Evolutionary conservation across 164 flowering plant species (phyloP).

Genomic region (Tinospora cordifolia): DNA sequence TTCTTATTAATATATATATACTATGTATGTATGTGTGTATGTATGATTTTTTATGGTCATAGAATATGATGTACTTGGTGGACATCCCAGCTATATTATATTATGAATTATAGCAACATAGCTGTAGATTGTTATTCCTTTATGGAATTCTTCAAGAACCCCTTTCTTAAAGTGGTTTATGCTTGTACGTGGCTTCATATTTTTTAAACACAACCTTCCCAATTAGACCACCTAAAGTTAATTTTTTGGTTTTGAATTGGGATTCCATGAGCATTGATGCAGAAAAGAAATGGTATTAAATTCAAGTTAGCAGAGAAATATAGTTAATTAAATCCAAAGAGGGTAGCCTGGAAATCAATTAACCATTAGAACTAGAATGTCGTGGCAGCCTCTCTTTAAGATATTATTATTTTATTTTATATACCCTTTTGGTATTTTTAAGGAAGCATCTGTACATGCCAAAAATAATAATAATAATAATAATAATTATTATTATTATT

Average conservation of each 20-base stretch:
- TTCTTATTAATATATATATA: not conserved
- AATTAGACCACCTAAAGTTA: slow-evolving; percentile 6
- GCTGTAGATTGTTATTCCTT: not conserved
- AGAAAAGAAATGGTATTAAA: not conserved
- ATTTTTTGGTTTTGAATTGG: not conserved
- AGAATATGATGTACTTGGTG: no score
- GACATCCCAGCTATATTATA: not conserved
- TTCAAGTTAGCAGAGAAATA: slow-evolving; percentile 10
- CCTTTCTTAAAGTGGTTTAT: slow-evolving; percentile 7
- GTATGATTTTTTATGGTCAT: no score
- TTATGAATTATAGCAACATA: not conserved
- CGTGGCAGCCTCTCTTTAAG: no score
- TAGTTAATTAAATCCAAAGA: slow-evolving; percentile 1
- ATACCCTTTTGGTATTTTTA: no score
- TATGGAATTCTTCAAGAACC: not conserved
- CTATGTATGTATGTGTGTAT: no score
- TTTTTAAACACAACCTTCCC: not conserved
- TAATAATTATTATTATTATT: no score
- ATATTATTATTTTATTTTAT: no score
- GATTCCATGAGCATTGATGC: not conserved
- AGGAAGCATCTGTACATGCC: no score
- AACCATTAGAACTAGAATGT: slow-evolving; percentile 6
- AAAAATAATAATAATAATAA: no score
- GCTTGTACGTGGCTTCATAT: slow-evolving; percentile 6
- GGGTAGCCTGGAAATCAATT: not conserved